Percentiles rank a stretch among this genome's conserved stretches.
phyloP scores from a whole-genome alignment of 106 monocot genomes.

The Vanilla planifolia region DNA sequence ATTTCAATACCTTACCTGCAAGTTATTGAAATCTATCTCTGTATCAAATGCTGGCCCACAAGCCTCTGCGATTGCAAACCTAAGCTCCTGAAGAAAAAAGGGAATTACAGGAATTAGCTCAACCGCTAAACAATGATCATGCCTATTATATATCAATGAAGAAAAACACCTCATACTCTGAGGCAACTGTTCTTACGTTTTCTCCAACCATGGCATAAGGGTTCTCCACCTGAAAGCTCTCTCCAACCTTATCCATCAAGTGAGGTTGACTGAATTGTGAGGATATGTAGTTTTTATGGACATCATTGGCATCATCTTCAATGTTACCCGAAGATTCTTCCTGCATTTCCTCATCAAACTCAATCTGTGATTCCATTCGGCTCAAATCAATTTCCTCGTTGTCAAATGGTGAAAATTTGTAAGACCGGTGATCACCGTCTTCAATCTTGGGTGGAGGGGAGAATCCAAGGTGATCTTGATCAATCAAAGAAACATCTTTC shows the following conservation, averaged over 20 bases:
- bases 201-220: constrained; percentile 15
- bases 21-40: constrained; percentile 59
- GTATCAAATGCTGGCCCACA: constrained; percentile 25
- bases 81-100: constrained; percentile 32
- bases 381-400: constrained; percentile 25
- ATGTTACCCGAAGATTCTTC: constrained; percentile 29
- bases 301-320: constrained; percentile 18
- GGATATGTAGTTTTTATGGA: constrained; percentile 30
- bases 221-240: constrained; percentile 39
- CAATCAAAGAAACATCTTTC: constrained; percentile 81
- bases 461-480: constrained; percentile 63
- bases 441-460: constrained; percentile 24
- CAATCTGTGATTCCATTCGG: constrained; percentile 40
- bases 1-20: constrained; percentile 55
- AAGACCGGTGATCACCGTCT: constrained; percentile 26
- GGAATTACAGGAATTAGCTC: background rate
- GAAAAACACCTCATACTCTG: constrained; percentile 68
- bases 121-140: background rate
- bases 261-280: constrained; percentile 24
- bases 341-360: constrained; percentile 36
- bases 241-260: constrained; percentile 20
- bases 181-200: constrained; percentile 21
- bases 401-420: constrained; percentile 23
- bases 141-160: background rate
- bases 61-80: constrained; percentile 30